phyloP scores from a whole-genome alignment of 2,329 filamentous ascomycete species.

The Aspergillus brunneoviolaceus region DNA sequence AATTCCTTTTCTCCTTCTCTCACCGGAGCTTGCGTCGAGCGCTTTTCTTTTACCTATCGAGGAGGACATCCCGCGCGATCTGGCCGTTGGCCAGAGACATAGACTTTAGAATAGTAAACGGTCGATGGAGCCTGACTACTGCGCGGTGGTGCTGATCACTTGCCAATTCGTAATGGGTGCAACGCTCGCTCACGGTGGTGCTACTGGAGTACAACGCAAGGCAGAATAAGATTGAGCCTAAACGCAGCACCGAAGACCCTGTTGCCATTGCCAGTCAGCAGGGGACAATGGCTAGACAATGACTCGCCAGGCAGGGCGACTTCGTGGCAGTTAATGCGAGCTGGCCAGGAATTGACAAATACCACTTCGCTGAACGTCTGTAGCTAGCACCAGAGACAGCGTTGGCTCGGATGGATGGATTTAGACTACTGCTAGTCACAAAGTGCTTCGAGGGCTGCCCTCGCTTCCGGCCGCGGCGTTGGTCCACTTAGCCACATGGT shows the following conservation, averaged over 20 bases:
- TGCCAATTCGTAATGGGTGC: constrained; percentile 8
- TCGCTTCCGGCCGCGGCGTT: neutral
- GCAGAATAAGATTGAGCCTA: constrained; percentile 6
- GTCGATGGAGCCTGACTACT: constrained; percentile 9
- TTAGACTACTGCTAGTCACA: neutral
- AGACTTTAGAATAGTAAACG: constrained; percentile 3
- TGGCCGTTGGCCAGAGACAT: neutral
- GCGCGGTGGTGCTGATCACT: constrained; percentile 14
- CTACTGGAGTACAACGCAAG: constrained; percentile 13
- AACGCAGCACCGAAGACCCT: constrained; percentile 2
- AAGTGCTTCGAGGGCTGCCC: neutral
- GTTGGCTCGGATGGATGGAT: neutral
- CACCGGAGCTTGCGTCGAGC: too few relatives aligned
- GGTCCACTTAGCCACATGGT: neutral
- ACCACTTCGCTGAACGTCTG: neutral
- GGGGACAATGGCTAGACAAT: neutral
- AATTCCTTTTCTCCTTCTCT: too few relatives aligned
- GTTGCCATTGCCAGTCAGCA: neutral
- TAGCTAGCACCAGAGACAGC: neutral
- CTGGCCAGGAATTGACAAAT: neutral
- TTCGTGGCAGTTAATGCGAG: neutral
- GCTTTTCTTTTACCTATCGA: neutral
- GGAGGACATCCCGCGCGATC: neutral
- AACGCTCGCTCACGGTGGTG: constrained; percentile 5
- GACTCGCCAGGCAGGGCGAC: neutral